Conservation (phyloP, 345 rosid species). For the Angophora floribunda region DNA sequence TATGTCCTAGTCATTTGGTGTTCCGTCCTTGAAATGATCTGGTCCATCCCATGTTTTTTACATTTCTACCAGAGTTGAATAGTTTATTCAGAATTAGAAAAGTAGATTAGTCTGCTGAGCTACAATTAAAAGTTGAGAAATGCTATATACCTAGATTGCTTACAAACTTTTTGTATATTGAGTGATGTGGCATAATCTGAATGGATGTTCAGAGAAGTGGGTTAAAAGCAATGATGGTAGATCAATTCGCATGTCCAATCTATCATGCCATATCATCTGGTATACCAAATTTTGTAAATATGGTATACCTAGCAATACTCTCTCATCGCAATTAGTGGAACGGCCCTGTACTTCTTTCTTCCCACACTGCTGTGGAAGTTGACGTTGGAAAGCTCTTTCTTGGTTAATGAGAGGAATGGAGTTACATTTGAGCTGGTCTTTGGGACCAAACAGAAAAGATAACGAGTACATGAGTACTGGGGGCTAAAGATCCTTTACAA, state of each 20-base stretch:
- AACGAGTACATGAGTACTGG: neutral
- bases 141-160: neutral
- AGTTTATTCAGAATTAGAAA: neutral
- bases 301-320: neutral
- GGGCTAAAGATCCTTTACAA: conserved; percentile 1
- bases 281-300: neutral
- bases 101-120: neutral
- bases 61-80: neutral
- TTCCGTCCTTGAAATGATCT: neutral
- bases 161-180: neutral
- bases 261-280: neutral
- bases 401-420: neutral
- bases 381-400: neutral
- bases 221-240: neutral
- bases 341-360: neutral
- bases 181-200: neutral
- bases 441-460: neutral
- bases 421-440: neutral
- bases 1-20: neutral
- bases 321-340: neutral
- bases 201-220: neutral
- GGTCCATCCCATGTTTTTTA: neutral
- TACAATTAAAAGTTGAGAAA: neutral
- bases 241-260: neutral
- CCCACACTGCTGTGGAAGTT: neutral